Conservation (phyloP, 2,329 filamentous ascomycete species). For the Paraphoma sp. region DNA sequence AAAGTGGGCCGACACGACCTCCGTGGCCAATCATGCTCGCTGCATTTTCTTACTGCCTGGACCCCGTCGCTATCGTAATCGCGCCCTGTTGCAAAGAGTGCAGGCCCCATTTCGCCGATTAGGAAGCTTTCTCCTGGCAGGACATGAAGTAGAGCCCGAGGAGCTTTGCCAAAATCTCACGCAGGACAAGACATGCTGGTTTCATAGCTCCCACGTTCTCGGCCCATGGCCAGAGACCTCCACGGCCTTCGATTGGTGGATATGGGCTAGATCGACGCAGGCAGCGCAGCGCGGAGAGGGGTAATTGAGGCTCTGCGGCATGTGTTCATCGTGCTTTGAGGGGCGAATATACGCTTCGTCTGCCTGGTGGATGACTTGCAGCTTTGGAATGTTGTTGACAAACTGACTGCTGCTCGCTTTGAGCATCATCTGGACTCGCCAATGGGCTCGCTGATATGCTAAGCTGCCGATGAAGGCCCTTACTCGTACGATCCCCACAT, state of each 20-base stretch:
- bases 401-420: neutral
- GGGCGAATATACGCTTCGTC: neutral
- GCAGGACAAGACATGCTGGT: neutral
- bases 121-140: conserved; percentile 5
- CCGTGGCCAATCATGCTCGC: conserved; percentile 22
- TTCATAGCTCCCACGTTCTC: conserved; percentile 14
- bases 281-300: conserved; percentile 21
- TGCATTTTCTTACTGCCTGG: conserved; percentile 15
- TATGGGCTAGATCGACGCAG: conserved; percentile 21
- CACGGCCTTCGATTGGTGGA: conserved; percentile 25
- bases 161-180: neutral
- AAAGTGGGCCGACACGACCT: neutral
- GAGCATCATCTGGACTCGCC: neutral
- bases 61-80: conserved; percentile 31
- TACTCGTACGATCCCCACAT: conserved; percentile 4
- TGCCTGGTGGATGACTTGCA: no score
- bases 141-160: neutral
- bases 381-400: no score
- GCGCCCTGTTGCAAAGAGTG: conserved; percentile 3
- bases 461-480: conserved; percentile 1
- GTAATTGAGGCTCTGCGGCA: conserved; percentile 19
- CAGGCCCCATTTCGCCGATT: conserved; percentile 18
- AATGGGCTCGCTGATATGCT: neutral
- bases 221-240: conserved; percentile 14
- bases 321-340: neutral